Percentiles rank a stretch among this genome's conserved stretches.
Conservation (phyloP, 2,329 filamentous ascomycete genomes). For the Endoconidiophora laricicola region DNA sequence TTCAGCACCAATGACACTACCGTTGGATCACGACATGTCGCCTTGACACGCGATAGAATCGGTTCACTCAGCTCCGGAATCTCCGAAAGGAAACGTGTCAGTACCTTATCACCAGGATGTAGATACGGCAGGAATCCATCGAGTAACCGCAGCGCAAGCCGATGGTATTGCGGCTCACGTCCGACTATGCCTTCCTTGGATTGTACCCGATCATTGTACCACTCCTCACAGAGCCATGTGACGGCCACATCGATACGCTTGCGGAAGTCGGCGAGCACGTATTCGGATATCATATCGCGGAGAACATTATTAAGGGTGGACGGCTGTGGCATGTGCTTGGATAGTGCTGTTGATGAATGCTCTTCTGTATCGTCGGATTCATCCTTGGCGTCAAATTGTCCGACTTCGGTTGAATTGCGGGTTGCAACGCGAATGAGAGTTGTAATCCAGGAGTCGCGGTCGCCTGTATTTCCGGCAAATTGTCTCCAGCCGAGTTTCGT, state of each 20-base stretch:
- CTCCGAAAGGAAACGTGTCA: constrained; percentile 84
- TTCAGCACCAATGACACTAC: constrained; percentile 47
- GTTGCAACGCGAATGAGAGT: constrained; percentile 63
- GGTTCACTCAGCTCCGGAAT: constrained; percentile 61
- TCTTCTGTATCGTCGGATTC: neutral
- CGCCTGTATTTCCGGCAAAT: constrained; percentile 68
- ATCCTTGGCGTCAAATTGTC: constrained; percentile 21
- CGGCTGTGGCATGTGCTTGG: constrained; percentile 2
- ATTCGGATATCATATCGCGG: constrained; percentile 64
- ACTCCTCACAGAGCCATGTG: constrained; percentile 91
- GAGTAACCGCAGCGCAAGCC: constrained; percentile 64
- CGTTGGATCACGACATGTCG: constrained; percentile 48
- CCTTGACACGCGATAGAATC: constrained; percentile 57
- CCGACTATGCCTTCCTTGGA: constrained; percentile 14
- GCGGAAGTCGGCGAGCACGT: constrained; percentile 84
- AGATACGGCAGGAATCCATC: constrained; percentile 82
- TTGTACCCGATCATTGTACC: constrained; percentile 67
- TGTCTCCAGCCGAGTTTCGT: constrained; percentile 62
- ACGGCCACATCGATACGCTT: constrained; percentile 79
- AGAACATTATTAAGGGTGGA: constrained; percentile 49
- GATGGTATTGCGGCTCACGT: constrained; percentile 47
- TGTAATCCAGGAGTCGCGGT: constrained; percentile 80
- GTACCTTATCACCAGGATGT: constrained; percentile 75
- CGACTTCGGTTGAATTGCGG: constrained; percentile 2
- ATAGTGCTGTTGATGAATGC: neutral